Conservation (phyloP, 306 rosid genomes). For the Arachis hypogaea region DNA sequence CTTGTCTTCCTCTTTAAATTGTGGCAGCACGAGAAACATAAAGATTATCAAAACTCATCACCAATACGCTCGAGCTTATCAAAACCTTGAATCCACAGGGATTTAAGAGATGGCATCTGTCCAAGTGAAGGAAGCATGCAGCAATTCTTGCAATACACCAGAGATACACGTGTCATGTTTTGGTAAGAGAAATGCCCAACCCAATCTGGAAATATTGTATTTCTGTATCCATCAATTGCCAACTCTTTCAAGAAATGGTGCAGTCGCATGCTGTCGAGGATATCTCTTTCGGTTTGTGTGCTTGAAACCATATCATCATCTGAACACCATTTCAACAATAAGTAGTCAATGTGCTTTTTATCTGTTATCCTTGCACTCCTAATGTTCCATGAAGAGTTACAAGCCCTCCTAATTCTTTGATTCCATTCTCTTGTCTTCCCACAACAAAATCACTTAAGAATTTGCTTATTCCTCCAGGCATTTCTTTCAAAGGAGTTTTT, state of each 20-base stretch:
- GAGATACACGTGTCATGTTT: neutral
- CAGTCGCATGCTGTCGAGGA: conserved; percentile 9
- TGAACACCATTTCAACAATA: neutral
- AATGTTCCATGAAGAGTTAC: neutral
- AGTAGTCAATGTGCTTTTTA: neutral
- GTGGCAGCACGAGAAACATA: no score
- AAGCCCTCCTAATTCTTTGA: conserved; percentile 10
- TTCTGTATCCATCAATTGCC: accelerated
- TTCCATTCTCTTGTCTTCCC: neutral
- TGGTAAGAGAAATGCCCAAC: conserved; percentile 11
- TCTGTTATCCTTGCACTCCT: neutral
- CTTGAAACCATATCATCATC: neutral
- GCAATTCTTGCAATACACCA: neutral
- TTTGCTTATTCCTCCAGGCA: no score
- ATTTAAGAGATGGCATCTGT: no score
- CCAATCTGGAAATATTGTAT: conserved; percentile 8
- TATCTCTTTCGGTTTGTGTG: neutral
- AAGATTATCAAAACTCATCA: no score
- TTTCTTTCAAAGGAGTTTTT: no score
- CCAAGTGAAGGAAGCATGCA: conserved; percentile 15
- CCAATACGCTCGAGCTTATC: no score
- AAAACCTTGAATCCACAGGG: no score
- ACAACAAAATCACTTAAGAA: neutral
- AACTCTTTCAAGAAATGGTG: neutral
- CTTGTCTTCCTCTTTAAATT: no score